phyloP scores from a whole-genome alignment of 2,329 filamentous ascomycete genomes.

The Paecilomyces dactylethromorphus region DNA sequence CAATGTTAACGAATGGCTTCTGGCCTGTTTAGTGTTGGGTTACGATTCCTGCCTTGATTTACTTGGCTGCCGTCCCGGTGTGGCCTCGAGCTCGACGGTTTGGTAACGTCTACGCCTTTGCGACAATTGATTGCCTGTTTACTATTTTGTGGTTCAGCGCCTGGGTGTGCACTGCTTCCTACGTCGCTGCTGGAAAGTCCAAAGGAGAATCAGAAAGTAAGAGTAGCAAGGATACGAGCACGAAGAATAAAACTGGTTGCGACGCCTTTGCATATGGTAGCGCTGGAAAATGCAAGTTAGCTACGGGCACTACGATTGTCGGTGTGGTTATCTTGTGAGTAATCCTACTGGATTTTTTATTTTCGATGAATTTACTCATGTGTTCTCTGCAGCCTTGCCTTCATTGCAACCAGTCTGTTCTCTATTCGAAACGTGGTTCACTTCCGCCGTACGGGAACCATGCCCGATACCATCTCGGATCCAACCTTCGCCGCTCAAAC shows the following conservation, averaged over 20 bases:
- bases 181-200: constrained; percentile 49
- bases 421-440: constrained; percentile 50
- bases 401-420: constrained; percentile 46
- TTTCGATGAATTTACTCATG: not conserved
- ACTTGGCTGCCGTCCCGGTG: constrained; percentile 55
- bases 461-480: constrained; percentile 41
- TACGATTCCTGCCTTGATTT: constrained; percentile 52
- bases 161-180: constrained; percentile 50
- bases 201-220: constrained; percentile 37
- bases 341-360: not conserved
- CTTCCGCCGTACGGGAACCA: constrained; percentile 51
- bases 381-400: constrained; percentile 42
- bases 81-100: constrained; percentile 54
- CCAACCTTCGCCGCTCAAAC: constrained; percentile 44
- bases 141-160: constrained; percentile 54
- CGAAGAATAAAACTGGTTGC: constrained; percentile 43
- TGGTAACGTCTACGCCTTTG: constrained; percentile 55
- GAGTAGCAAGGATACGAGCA: constrained; percentile 25
- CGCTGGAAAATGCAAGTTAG: constrained; percentile 50
- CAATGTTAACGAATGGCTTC: constrained; percentile 1
- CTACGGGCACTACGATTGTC: constrained; percentile 49
- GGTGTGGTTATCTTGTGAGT: constrained; percentile 53
- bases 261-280: constrained; percentile 50
- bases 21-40: constrained; percentile 49
- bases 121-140: constrained; percentile 49